phyloP scores from a whole-genome alignment of 2,329 filamentous ascomycete species.

The Fusarium drepaniforme region DNA sequence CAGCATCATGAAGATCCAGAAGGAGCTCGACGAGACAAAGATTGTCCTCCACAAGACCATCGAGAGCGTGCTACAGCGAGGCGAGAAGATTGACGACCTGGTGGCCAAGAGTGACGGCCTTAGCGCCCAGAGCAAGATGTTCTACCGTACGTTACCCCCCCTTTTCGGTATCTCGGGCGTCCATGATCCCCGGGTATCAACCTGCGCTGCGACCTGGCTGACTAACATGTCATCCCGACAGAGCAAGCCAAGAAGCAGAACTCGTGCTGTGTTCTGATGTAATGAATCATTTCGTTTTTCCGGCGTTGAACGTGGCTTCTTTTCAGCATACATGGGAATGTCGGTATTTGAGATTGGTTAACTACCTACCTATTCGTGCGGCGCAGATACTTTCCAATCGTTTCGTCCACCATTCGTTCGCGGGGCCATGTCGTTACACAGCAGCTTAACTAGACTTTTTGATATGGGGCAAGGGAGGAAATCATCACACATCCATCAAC shows the following conservation, averaged over 20 bases:
- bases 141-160: conserved; percentile 77
- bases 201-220: not conserved
- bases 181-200: not conserved
- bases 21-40: conserved; percentile 97
- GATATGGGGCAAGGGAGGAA: conserved; percentile 11
- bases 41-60: conserved; percentile 98
- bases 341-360: conserved; percentile 48
- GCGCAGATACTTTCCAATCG: conserved; percentile 43
- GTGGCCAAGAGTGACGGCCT: conserved; percentile 94
- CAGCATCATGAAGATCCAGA: conserved; percentile 95
- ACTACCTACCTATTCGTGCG: conserved; percentile 38
- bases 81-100: conserved; percentile 95
- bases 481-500: conserved; percentile 10
- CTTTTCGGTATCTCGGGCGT: not conserved
- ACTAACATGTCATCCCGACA: conserved; percentile 41
- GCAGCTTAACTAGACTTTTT: conserved; percentile 32
- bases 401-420: conserved; percentile 42
- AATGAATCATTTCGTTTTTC: conserved; percentile 48
- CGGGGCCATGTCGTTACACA: conserved; percentile 34
- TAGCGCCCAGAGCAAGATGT: conserved; percentile 96
- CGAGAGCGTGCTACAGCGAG: conserved; percentile 85
- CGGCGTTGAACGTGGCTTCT: conserved; percentile 49
- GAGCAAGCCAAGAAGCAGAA: conserved; percentile 84
- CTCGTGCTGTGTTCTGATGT: conserved; percentile 81
- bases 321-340: conserved; percentile 46